Base-by-base conservation (phyloP, 495 filamentous ascomycete species). In the Penicillium dipodomyicola region DNA sequence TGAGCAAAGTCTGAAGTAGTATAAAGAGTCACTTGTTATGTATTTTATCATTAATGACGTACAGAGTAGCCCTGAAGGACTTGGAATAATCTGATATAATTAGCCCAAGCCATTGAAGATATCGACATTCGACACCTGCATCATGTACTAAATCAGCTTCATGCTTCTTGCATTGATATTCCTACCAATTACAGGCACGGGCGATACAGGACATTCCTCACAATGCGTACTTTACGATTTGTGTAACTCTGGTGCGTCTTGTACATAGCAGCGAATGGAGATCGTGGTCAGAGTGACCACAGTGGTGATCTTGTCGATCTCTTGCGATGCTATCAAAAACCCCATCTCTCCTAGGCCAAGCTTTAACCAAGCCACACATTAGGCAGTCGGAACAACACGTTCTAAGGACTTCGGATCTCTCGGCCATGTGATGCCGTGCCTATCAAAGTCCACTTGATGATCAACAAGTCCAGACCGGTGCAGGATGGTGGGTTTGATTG, bases 391-490 rank as follows among this genome's bases (percentile, higher is more conserved):
- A 6, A 41, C 17, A 32, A 5, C 5, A 17, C 5, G n/a, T 9
- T 17, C 35, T 25, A 30, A 14, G 17, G 22, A 25, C 11, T 42
- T 5, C 27, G 19, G 10, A 52, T 52, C 25, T 33, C 50, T 52
- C 22, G 50, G 25, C 50, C 39, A 43, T 22, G 25, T 43, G 39
- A 23, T 33, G 1, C 17, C 39, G 25, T 15, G 50, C 37, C 39
- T 52, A 32, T 43, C 37, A 52, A 32, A 43, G 11, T n/a, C 17
- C n/a, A 33, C 10, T 33, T 33, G 30, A 32, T 33, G 64, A 64
- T 67, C 64, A 67, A 52, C 64, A 44, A 53, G 57, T 32, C 61
- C 47, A 61, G 61, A 67, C 23, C 41, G 37, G 17, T n/a, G 15
- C n/a, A 37, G 20, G n/a, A 4, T 35, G 45, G 40, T 37, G 56